Conservation (phyloP, 768 basidiomycete genomes). For the Mycena indigotica region DNA sequence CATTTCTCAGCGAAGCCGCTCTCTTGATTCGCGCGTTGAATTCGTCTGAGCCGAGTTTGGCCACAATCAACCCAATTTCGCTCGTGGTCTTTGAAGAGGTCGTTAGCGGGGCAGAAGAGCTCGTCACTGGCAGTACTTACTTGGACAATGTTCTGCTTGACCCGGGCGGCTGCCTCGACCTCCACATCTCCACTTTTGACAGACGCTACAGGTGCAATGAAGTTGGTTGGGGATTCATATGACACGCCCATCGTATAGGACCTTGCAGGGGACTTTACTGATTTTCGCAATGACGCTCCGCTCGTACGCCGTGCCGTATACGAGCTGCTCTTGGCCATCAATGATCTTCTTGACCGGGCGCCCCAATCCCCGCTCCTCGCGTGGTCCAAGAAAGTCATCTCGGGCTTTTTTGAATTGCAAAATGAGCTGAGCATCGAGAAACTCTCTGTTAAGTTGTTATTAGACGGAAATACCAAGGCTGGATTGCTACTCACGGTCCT, state of each 20-base stretch:
- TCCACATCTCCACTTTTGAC: neutral
- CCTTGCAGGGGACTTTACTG: neutral
- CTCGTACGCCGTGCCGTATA: constrained; percentile 8
- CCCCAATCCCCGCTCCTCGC: neutral
- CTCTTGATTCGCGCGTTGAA: neutral
- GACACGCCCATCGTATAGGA: constrained; percentile 6
- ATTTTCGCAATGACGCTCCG: neutral
- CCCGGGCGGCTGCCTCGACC: neutral
- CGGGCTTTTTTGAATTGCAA: neutral
- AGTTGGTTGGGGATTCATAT: neutral
- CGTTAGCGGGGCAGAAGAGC: neutral
- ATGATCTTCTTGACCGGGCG: neutral
- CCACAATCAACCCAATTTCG: neutral
- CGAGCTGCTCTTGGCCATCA: neutral
- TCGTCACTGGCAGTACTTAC: neutral
- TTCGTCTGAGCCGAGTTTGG: neutral
- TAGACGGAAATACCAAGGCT: neutral
- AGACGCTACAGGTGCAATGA: neutral
- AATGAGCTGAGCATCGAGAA: neutral
- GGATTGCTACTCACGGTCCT: neutral
- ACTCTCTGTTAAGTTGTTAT: neutral
- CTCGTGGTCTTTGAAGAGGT: neutral
- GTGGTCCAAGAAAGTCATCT: neutral
- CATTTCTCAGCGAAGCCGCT: neutral
- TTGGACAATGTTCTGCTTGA: neutral